Evolutionary conservation across 2,329 filamentous ascomycete genomes (phyloP).

Genomic region (Didymella arachidicola): DNA sequence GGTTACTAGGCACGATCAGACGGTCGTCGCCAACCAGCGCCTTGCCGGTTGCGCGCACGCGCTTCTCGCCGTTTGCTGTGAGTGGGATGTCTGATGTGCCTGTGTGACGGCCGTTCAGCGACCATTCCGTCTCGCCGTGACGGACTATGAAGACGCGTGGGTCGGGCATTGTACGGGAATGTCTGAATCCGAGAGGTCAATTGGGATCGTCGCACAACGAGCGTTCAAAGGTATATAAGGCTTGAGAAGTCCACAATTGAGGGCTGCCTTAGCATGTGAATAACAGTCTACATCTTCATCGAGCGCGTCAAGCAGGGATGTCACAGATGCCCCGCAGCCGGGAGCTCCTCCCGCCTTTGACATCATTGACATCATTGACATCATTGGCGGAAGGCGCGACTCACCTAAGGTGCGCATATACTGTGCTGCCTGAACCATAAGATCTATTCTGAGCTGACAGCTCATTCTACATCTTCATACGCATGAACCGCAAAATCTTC

Average conservation of each 20-base stretch:
- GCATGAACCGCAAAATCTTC: constrained; percentile 1
- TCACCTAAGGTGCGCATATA: background rate
- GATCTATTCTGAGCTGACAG: background rate
- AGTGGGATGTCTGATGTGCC: constrained; percentile 85
- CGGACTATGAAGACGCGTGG: constrained; percentile 66
- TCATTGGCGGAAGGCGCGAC: background rate
- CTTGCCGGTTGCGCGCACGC: constrained; percentile 71
- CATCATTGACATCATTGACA: constrained; percentile 36
- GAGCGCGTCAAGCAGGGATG: constrained; percentile 13
- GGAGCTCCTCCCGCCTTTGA: constrained; percentile 27
- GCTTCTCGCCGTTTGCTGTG: constrained; percentile 73
- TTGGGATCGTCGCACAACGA: background rate
- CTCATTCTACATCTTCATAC: background rate
- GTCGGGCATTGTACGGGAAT: constrained; percentile 48
- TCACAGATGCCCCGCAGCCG: constrained; percentile 19
- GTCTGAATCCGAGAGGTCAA: background rate
- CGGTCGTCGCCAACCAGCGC: constrained; percentile 85
- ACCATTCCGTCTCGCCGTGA: constrained; percentile 97
- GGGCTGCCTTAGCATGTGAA: background rate
- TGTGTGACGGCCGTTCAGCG: constrained; percentile 79
- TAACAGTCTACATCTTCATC: constrained; percentile 10
- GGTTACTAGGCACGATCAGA: constrained; percentile 80
- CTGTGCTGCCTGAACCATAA: constrained; percentile 11
- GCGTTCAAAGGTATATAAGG: background rate
- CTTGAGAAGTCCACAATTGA: background rate